These are phyloP conservation scores for Mortierella sp. DNA, from an alignment of 371 early-diverging fungal genomes.

Conservation along the genomic window DNA sequence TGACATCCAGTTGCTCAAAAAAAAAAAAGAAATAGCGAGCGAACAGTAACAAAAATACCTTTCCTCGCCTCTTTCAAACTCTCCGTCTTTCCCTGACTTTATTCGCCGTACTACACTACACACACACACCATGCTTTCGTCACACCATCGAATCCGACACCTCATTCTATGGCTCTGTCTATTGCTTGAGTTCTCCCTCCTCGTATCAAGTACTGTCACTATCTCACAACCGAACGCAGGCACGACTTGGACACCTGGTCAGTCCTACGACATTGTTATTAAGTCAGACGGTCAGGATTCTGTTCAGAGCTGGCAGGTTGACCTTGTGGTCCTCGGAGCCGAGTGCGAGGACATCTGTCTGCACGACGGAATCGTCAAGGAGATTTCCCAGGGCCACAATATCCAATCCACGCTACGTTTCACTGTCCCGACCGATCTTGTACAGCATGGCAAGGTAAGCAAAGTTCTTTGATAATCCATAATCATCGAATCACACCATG, in stretches of 20 bases:
- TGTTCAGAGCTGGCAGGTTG: conserved; percentile 33
- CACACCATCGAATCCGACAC: background rate
- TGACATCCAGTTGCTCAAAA: background rate
- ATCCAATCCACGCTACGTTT: conserved; percentile 16
- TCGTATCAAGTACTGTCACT: conserved; percentile 21
- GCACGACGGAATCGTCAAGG: conserved; percentile 30
- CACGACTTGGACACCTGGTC: conserved; percentile 28
- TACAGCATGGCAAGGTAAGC: conserved; percentile 43
- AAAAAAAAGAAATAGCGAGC: too few relatives aligned
- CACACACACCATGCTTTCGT: background rate
- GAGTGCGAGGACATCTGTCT: conserved; percentile 37
- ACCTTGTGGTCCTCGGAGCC: conserved; percentile 34
- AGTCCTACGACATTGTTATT: conserved; percentile 27
- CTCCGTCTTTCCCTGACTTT: background rate
- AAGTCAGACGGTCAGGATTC: conserved; percentile 14
- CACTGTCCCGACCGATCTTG: conserved; percentile 28
- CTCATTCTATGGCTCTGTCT: background rate
- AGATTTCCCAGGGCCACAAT: conserved; percentile 19
- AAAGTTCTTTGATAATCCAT: background rate
- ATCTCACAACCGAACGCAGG: conserved; percentile 19
- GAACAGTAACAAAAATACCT: background rate
- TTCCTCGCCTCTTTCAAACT: background rate
- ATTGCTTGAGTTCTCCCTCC: background rate
- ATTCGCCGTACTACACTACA: background rate
- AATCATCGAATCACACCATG: background rate